Percentiles rank a stretch among this genome's conserved stretches.
phyloP scores from a whole-genome alignment of 768 basidiomycete genomes.

The Boletus edulis region DNA sequence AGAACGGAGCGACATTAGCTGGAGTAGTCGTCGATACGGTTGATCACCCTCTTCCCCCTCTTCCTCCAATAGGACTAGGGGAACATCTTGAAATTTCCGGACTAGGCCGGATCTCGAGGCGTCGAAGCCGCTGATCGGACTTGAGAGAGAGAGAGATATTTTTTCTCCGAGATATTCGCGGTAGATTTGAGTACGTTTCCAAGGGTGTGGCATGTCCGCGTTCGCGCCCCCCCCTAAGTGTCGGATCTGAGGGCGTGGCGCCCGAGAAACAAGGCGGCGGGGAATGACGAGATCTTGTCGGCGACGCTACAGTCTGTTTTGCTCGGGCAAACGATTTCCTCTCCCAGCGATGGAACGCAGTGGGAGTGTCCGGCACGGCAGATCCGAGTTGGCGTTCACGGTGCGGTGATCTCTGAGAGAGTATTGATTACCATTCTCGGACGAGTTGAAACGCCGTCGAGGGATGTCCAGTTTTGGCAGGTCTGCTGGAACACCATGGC shows the following conservation, averaged over 20 bases:
- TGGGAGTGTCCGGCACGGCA: neutral
- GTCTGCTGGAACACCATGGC: too few species aligned
- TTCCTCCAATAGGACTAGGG: neutral
- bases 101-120: slow-evolving; percentile 15
- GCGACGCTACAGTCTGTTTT: too few species aligned
- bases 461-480: too few species aligned
- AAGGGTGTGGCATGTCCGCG: too few species aligned
- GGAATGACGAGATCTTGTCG: neutral
- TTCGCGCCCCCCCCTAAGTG: neutral
- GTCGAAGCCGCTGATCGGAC: slow-evolving; percentile 21
- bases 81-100: slow-evolving; percentile 14
- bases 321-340: too few species aligned
- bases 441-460: slow-evolving; percentile 10
- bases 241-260: neutral
- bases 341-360: too few species aligned
- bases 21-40: neutral
- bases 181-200: slow-evolving; percentile 11
- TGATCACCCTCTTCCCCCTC: slow-evolving; percentile 3
- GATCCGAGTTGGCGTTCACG: neutral
- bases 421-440: slow-evolving; percentile 4
- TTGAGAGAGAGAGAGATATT: neutral
- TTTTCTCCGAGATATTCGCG: slow-evolving; percentile 21
- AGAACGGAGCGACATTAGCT: neutral
- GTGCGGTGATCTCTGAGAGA: neutral
- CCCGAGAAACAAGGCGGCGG: slow-evolving; percentile 8